Conservation (phyloP, 176 grass and related monocot genomes). For the Zoysia japonica region DNA sequence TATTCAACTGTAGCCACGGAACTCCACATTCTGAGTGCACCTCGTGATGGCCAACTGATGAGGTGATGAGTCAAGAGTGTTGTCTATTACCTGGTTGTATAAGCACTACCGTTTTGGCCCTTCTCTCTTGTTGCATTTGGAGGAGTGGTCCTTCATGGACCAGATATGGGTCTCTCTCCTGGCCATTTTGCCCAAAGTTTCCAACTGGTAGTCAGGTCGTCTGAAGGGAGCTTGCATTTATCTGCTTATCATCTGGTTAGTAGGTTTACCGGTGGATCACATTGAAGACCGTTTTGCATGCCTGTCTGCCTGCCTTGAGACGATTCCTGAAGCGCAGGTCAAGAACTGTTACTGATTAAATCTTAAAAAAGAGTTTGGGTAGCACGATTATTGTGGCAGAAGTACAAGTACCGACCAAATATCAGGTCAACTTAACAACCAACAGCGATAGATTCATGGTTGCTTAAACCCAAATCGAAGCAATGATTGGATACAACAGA, state of each 20-base stretch:
- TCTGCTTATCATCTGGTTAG: neutral
- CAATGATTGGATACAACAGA: slow-evolving; percentile 12
- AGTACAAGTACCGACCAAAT: neutral
- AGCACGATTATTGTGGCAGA: neutral
- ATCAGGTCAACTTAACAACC: neutral
- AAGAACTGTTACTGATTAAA: neutral
- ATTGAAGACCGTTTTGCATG: neutral
- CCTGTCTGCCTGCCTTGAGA: neutral
- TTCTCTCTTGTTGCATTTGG: slow-evolving; percentile 26
- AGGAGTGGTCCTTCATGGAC: slow-evolving; percentile 9
- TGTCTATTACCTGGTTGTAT: neutral
- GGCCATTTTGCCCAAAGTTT: neutral
- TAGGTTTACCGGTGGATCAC: slow-evolving; percentile 1
- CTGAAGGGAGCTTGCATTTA: slow-evolving; percentile 7
- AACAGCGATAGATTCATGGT: neutral
- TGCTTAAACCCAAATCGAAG: neutral
- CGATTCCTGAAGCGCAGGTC: neutral
- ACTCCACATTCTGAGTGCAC: neutral
- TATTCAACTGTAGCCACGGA: neutral
- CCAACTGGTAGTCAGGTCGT: neutral
- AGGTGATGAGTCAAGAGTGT: neutral
- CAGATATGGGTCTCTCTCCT: neutral
- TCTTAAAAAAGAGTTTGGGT: neutral
- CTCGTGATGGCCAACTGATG: slow-evolving; percentile 11
- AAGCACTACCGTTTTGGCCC: neutral